Evolutionary conservation across 1,284 basidiomycete genomes (phyloP), one percentile per base, ranked within the genome.

Genomic region (Rhodotorula sp.): DNA sequence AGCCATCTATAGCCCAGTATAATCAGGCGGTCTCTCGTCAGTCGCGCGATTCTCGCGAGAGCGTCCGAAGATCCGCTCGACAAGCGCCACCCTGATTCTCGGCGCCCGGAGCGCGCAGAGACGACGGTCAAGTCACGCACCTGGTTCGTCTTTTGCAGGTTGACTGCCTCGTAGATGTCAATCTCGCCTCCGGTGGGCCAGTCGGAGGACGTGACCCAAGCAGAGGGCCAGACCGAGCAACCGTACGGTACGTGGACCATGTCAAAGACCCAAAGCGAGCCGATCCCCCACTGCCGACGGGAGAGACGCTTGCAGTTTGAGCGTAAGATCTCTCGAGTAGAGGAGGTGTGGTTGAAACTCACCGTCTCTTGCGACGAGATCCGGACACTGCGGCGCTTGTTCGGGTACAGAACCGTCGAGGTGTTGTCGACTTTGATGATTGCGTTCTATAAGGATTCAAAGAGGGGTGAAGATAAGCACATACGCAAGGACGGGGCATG

Each of bases 141-240:
- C 23, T 47, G 52, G 51, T 63, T 62, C 43, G 43, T 20, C 57
- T 18, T 21, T 12, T 58, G 26, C 34, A 64, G n/a, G 20, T 67
- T 64, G 43, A 90, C 87, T 58, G 87, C 90, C 82, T 94, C 93
- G 39, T 93, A 84, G 70, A 93, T 92, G 81, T 94, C 92, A 58
- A 94, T 92, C 82, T 94, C 91, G 56, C 91, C 91, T 2, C 67
- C 63, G 1, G 26, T 26, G 6, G 72, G 75, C 72, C 75, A 76
- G 6, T 58, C 29, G 2, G 57, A 20, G 0, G 64, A 65, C 34
- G 68, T 64, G 7, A 29, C 48, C 72, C 72, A 76, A 34, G 67
- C 48, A 0, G 23, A 48, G 43, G 62, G 69, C 72, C 64, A 72
- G 69, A 66, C 71, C 34, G 43, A 69, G 68, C 67, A 76, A 43